Conservation (phyloP, 2,329 filamentous ascomycete genomes). For the Onygenales sp. region DNA sequence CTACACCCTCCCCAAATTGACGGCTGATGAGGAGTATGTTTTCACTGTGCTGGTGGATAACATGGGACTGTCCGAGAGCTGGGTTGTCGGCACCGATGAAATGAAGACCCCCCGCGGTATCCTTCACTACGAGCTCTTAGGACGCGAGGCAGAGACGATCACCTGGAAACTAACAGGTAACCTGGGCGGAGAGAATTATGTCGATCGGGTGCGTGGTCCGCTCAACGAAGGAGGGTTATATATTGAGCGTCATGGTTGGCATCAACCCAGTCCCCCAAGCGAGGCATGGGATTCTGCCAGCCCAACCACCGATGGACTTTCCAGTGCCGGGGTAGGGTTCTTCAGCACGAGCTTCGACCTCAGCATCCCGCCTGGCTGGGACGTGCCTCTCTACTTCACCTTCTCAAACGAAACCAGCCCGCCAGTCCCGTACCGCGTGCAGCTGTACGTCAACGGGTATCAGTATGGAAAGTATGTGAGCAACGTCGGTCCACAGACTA, state of each 20-base stretch:
- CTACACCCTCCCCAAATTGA: constrained; percentile 47
- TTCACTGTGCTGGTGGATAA: constrained; percentile 65
- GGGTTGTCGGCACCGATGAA: constrained; percentile 47
- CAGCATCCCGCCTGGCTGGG: constrained; percentile 42
- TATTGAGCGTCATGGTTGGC: constrained; percentile 46
- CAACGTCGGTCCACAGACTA: constrained; percentile 65
- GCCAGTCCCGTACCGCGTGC: constrained; percentile 49
- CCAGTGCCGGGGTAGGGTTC: constrained; percentile 41
- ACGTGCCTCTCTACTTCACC: constrained; percentile 46
- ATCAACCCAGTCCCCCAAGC: constrained; percentile 41
- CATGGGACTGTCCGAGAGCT: constrained; percentile 62
- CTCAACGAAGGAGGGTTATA: constrained; percentile 50
- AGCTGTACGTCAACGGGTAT: constrained; percentile 67
- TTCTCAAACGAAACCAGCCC: constrained; percentile 47
- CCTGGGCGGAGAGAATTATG: constrained; percentile 46
- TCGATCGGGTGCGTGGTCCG: constrained; percentile 43
- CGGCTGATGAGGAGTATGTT: constrained; percentile 45
- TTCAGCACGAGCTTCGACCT: constrained; percentile 45
- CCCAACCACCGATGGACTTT: constrained; percentile 30
- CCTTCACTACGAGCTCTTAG: constrained; percentile 34
- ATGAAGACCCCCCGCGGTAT: constrained; percentile 54
- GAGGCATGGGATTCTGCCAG: constrained; percentile 23
- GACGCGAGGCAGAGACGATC: constrained; percentile 24
- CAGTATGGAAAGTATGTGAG: constrained; percentile 61
- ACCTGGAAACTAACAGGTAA: constrained; percentile 53